A percentile compares a stretch with the other conserved stretches of the same genome.
Conservation (phyloP, 192 early-diverging fungal genomes). For the Podila horticola region DNA sequence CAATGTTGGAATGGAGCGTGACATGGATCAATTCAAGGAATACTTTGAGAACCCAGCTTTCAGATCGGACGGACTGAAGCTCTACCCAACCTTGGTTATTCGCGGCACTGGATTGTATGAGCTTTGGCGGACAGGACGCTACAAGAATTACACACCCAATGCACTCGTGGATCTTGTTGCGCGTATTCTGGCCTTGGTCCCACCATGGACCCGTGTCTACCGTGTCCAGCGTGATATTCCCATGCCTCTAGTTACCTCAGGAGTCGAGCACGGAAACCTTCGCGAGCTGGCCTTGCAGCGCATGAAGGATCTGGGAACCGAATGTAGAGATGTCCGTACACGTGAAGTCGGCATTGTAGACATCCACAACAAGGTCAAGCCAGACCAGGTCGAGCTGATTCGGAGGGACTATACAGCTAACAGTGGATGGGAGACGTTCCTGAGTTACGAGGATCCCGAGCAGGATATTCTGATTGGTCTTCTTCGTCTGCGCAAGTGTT, state of each 20-base stretch:
- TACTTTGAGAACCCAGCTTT: slow-evolving; percentile 99
- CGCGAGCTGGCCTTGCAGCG: slow-evolving; percentile 94
- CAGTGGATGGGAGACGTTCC: slow-evolving; percentile 99
- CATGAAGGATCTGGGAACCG: slow-evolving; percentile 96
- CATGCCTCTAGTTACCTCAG: slow-evolving; percentile 98
- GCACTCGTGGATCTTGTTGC: slow-evolving; percentile 97
- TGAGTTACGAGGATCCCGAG: slow-evolving; percentile 97
- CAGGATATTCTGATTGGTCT: slow-evolving; percentile 97
- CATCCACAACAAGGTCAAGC: slow-evolving; percentile 94
- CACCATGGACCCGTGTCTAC: slow-evolving; percentile 99
- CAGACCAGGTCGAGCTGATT: slow-evolving; percentile 95
- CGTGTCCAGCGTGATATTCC: slow-evolving; percentile 99
- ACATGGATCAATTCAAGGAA: slow-evolving; percentile 98
- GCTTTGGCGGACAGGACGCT: slow-evolving; percentile 97
- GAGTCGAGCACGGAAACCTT: slow-evolving; percentile 98
- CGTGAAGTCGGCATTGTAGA: slow-evolving; percentile 99
- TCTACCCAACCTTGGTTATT: slow-evolving; percentile 99
- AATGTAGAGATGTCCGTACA: slow-evolving; percentile 97
- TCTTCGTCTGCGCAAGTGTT: slow-evolving; percentile 94
- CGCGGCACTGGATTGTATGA: slow-evolving; percentile 98
- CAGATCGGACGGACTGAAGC: slow-evolving; percentile 96
- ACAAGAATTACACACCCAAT: slow-evolving; percentile 97
- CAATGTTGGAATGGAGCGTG: slow-evolving; percentile 99
- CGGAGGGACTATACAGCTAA: slow-evolving; percentile 98
- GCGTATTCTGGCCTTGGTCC: slow-evolving; percentile 93